Percentiles rank a stretch among this genome's conserved stretches.
These are phyloP conservation scores for Spongiforma sp. DNA, from an alignment of 1,284 basidiomycete species.

Conservation along the genomic window DNA sequence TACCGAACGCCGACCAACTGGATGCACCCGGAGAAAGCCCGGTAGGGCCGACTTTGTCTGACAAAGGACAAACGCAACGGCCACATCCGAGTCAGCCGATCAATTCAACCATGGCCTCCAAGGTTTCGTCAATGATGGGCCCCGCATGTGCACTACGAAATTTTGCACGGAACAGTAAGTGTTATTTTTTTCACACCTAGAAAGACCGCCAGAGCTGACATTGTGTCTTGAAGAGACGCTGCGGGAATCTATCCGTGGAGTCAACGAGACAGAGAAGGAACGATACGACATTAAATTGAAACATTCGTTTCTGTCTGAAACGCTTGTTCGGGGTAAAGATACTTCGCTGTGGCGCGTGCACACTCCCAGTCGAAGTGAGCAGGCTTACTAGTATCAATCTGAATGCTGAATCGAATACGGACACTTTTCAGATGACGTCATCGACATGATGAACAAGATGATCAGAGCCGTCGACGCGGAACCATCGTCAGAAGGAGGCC, in stretches of 20 bases:
- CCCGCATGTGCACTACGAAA: not conserved
- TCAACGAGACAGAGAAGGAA: too few relatives aligned
- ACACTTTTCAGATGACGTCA: slow-evolving; percentile 23
- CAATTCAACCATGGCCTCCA: not conserved
- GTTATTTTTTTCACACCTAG: rapidly evolving
- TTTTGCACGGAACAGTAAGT: slow-evolving; percentile 18
- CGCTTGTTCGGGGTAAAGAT: slow-evolving; percentile 22
- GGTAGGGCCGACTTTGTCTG: not conserved
- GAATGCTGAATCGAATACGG: not conserved
- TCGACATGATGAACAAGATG: slow-evolving; percentile 28
- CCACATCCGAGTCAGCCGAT: too few relatives aligned
- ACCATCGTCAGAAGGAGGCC: slow-evolving; percentile 20
- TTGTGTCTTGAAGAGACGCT: slow-evolving; percentile 17
- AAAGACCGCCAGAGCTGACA: too few relatives aligned
- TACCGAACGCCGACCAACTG: not conserved
- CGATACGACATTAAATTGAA: slow-evolving; percentile 23
- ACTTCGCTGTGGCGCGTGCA: slow-evolving; percentile 17
- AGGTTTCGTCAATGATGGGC: not conserved
- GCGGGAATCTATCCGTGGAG: not conserved
- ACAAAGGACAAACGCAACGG: not conserved
- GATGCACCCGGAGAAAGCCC: not conserved
- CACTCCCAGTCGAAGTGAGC: slow-evolving; percentile 28
- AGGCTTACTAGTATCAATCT: not conserved
- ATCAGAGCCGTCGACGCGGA: slow-evolving; percentile 26
- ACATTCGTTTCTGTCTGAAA: slow-evolving; percentile 20